Evolutionary conservation across 2,329 filamentous ascomycete species (phyloP).

Genomic region (Penicillium sclerotiorum): DNA sequence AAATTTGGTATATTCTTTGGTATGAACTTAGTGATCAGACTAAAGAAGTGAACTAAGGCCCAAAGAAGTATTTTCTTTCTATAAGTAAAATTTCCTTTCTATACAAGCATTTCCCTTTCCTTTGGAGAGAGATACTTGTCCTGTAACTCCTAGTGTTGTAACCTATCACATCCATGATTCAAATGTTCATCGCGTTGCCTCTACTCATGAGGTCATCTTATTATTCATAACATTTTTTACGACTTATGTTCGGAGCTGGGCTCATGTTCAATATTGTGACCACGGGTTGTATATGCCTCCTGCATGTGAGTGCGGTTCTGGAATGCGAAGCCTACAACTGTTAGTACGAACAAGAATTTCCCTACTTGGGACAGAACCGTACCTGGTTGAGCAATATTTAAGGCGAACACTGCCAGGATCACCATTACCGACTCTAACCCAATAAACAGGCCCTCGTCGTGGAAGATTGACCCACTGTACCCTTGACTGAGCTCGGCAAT

Average conservation of each 20-base stretch:
- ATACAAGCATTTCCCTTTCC: conserved; percentile 2
- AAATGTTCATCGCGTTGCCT: conserved; percentile 4
- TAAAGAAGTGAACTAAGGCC: no score
- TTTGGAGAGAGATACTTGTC: conserved; percentile 7
- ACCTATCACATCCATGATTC: conserved; percentile 7
- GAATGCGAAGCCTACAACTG: conserved; percentile 5
- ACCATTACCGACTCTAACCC: conserved; percentile 50
- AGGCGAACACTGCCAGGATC: conserved; percentile 5
- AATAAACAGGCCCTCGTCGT: conserved; percentile 58
- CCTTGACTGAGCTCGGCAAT: conserved; percentile 67
- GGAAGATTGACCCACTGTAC: conserved; percentile 48
- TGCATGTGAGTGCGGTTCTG: conserved; percentile 6
- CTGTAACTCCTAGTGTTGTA: conserved; percentile 5
- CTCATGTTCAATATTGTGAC: conserved; percentile 5
- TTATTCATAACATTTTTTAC: conserved; percentile 4
- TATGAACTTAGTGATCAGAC: no score
- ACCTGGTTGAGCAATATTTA: conserved; percentile 9
- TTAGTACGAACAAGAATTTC: conserved; percentile 3
- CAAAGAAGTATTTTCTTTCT: not conserved
- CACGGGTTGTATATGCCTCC: conserved; percentile 4
- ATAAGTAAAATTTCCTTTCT: not conserved
- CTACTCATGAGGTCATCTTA: conserved; percentile 2
- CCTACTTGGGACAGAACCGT: conserved; percentile 3
- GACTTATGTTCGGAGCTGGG: conserved; percentile 4
- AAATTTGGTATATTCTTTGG: no score